Evolutionary conservation across 2,329 filamentous ascomycete genomes (phyloP).

Genomic region (Botrytis porri): DNA sequence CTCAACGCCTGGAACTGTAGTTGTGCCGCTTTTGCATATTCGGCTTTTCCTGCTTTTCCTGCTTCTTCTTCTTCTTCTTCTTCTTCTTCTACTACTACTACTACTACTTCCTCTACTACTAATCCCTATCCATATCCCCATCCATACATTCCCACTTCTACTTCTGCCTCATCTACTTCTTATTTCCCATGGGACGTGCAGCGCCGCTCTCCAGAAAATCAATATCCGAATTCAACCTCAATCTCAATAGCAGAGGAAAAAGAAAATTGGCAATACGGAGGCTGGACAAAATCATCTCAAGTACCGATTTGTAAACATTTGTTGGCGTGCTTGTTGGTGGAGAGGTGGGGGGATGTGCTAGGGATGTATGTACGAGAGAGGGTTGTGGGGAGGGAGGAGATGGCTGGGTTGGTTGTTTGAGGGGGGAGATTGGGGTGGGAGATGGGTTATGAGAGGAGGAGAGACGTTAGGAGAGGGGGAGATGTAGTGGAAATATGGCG

Average conservation of each 20-base stretch:
- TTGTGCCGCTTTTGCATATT: slow-evolving; percentile 79
- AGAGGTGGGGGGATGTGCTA: slow-evolving; percentile 60
- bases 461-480: slow-evolving; percentile 42
- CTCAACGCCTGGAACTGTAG: slow-evolving; percentile 81
- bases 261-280: slow-evolving; percentile 47
- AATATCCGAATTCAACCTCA: too few relatives aligned
- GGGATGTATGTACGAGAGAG: slow-evolving; percentile 54
- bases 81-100: neutral
- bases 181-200: neutral
- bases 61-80: neutral
- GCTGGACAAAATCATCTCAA: slow-evolving; percentile 39
- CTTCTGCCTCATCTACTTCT: neutral
- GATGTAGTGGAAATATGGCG: neutral
- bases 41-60: slow-evolving; percentile 53
- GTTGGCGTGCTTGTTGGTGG: slow-evolving; percentile 74
- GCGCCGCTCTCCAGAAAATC: rapidly evolving
- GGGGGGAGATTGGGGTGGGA: slow-evolving; percentile 5
- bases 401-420: slow-evolving; percentile 62
- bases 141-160: neutral
- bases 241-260: neutral
- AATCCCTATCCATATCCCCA: too few relatives aligned
- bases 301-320: slow-evolving; percentile 81
- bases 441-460: neutral
- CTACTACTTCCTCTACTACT: neutral
- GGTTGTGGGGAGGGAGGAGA: slow-evolving; percentile 59